Conservation (phyloP, 495 filamentous ascomycete species). For the Aspergillus bridgeri region DNA sequence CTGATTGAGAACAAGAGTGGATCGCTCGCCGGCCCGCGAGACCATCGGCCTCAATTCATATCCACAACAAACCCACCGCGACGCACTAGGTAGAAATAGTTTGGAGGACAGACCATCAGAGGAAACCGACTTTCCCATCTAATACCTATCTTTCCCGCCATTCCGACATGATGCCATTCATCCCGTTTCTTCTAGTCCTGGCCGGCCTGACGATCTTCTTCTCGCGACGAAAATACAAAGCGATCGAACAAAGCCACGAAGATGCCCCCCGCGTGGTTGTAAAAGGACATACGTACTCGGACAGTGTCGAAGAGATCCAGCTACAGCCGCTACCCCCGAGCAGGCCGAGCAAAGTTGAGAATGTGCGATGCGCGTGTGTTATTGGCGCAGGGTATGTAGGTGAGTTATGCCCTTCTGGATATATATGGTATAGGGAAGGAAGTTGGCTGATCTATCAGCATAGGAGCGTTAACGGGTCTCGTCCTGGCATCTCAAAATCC, state of each 20-base stretch:
- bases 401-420: too few relatives aligned
- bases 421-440: too few relatives aligned
- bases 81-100: not conserved
- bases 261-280: constrained; percentile 16
- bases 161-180: constrained; percentile 13
- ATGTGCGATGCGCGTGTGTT: constrained; percentile 19
- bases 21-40: too few relatives aligned
- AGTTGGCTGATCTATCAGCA: not conserved
- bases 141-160: not conserved
- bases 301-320: constrained; percentile 10
- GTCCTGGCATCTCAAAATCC: constrained; percentile 71
- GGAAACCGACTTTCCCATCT: too few relatives aligned
- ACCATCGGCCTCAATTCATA: not conserved
- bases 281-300: constrained; percentile 22
- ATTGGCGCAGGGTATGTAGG: constrained; percentile 19
- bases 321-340: not conserved
- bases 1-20: too few relatives aligned
- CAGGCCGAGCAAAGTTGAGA: constrained; percentile 10
- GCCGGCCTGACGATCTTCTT: constrained; percentile 17
- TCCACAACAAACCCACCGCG: not conserved
- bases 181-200: constrained; percentile 17
- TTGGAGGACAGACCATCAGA: not conserved
- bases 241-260: constrained; percentile 5
- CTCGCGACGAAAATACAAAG: constrained; percentile 14
- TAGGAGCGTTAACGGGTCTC: constrained; percentile 69